Evolutionary conservation across 768 basidiomycete species (phyloP), one percentile per base, ranked within the genome.

Genomic region (Lactifluus pinguis): DNA sequence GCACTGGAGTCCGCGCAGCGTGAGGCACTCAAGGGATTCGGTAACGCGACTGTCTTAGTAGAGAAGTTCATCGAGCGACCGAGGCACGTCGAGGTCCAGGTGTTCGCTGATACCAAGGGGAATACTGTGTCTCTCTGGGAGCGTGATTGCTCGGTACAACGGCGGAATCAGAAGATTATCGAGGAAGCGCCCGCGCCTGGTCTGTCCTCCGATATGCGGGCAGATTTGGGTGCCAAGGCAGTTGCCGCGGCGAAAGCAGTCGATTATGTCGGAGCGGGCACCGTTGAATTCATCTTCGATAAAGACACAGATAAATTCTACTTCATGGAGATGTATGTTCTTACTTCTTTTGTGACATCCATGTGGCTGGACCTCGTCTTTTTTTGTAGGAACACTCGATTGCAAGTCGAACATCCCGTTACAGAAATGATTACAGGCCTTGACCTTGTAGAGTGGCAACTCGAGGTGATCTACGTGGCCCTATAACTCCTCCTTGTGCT

Each of bases 261-360:
- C 50, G 80, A 86, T 61, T 98, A 98, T 68, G 85, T 91, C 36
- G 92, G 92, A 36, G 92, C 92, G 10, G 92, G 92, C 4, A 94
- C 92, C 0, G 90, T 95, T n/a, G 94, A 98, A 70, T 97, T 98
- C 68, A 95, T 98, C 65, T 92, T 95, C 65, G 94, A 98, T 71
- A 94, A 92, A 63, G 87, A 94, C 70, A 89, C 88, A 8, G 74
- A 82, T 58, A 79, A 83, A 61, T 95, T 95, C 72, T 97, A 86
- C 69, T 97, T 97, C 70, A 95, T 95, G 93, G 94, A 97, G 73
- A 95, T 95, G 91, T 86, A 66, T 55, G 86, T 69, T 29, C 14
- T 21, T 25, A 13, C 15, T 3, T 7, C 4, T 9, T 15, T 30
- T n/a, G 9, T 3, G 6, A 19, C 32, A 29, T 55, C 11, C n/a